phyloP scores from a whole-genome alignment of 176 grass and related monocot species.

The Eleusine coracana region DNA sequence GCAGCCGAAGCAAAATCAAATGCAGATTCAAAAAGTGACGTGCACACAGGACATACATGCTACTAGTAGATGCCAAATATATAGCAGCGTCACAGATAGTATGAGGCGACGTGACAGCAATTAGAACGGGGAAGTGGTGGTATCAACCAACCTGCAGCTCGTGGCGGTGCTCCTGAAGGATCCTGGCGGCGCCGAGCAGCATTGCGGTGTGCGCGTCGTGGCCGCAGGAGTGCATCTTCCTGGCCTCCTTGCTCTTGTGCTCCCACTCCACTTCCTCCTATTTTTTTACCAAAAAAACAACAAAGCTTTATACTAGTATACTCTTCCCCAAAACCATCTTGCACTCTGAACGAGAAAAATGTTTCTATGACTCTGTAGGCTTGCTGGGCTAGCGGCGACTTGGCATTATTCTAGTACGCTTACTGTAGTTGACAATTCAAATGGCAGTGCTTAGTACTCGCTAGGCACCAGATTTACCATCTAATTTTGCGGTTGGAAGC shows the following conservation, averaged over 20 bases:
- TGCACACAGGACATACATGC: background rate
- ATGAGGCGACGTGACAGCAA: background rate
- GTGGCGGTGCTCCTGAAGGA: slow-evolving; percentile 65
- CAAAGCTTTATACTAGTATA: background rate
- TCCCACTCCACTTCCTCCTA: slow-evolving; percentile 92
- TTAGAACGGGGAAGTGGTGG: background rate
- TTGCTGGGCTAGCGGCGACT: background rate
- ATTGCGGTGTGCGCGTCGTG: slow-evolving; percentile 86
- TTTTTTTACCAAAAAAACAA: background rate
- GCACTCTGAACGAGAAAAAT: background rate
- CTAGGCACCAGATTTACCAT: too few relatives aligned
- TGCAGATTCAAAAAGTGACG: background rate
- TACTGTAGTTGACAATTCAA: background rate
- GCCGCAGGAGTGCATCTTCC: slow-evolving; percentile 92
- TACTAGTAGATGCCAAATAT: background rate
- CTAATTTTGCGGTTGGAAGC: too few relatives aligned
- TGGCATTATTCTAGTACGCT: background rate
- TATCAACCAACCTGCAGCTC: slow-evolving; percentile 53
- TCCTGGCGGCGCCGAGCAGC: slow-evolving; percentile 80
- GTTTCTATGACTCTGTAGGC: background rate
- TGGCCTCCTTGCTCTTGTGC: slow-evolving; percentile 72
- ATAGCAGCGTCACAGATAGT: background rate
- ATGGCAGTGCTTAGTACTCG: background rate
- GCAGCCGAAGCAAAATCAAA: background rate
- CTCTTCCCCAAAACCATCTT: background rate